A percentile compares a stretch with the other conserved stretches of the same genome.
Conservation (phyloP, 192 early-diverging fungal genomes). For the Coemansia biformis region DNA sequence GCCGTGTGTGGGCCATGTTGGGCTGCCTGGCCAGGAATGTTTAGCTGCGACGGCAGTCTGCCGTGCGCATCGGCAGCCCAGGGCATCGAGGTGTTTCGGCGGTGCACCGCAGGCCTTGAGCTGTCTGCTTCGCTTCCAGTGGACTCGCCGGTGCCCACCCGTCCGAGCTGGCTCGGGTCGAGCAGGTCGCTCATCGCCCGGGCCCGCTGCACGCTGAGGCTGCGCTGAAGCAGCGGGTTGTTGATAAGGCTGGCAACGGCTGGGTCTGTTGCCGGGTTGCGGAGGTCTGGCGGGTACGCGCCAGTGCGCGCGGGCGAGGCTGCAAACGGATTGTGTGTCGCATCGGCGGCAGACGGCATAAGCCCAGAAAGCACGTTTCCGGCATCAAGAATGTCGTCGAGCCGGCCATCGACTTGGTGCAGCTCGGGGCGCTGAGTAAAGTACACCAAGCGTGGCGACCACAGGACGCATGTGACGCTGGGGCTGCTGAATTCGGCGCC, state of each 20-base stretch:
- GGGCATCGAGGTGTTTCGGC: slow-evolving; percentile 45
- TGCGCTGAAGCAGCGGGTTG: slow-evolving; percentile 15
- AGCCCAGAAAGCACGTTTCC: neutral
- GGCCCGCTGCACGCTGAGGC: slow-evolving; percentile 19
- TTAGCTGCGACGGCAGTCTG: too few relatives aligned
- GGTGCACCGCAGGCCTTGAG: slow-evolving; percentile 7
- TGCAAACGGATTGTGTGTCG: too few relatives aligned
- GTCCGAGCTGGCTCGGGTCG: neutral
- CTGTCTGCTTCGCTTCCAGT: neutral
- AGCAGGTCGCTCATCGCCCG: slow-evolving; percentile 39
- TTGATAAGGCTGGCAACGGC: neutral
- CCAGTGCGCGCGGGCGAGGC: too few relatives aligned
- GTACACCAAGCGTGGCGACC: slow-evolving; percentile 52
- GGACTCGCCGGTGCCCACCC: slow-evolving; percentile 2
- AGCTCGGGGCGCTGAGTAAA: slow-evolving; percentile 48
- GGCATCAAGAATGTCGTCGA: slow-evolving; percentile 23
- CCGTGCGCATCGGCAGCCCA: slow-evolving; percentile 9
- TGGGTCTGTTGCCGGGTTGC: too few relatives aligned
- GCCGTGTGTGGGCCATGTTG: too few relatives aligned
- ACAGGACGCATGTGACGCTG: slow-evolving; percentile 41
- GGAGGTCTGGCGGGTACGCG: too few relatives aligned
- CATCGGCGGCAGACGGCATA: slow-evolving; percentile 3
- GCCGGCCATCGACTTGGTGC: slow-evolving; percentile 12
- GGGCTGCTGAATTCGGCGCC: slow-evolving; percentile 40
- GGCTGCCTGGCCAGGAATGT: too few relatives aligned